Base-by-base conservation (phyloP, 805 yeast genomes). In the Scheffersomyces lignosus region DNA sequence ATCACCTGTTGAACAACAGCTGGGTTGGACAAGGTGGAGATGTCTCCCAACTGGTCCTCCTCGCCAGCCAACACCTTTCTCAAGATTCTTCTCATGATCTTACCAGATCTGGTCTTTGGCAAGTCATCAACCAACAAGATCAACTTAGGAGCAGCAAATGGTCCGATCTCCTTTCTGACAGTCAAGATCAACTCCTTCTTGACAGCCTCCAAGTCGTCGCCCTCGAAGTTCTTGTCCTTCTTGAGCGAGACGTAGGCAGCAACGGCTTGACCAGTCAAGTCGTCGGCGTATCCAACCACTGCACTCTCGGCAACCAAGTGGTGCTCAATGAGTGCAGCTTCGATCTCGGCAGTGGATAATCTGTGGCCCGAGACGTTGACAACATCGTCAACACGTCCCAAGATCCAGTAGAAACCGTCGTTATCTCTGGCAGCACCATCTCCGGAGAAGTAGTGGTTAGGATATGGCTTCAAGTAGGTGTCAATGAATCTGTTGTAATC, bases 91-190 rank as follows among this genome's bases (percentile, higher is more conserved):
- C 99, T 86, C 96, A 93, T 91, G 60, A 93, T 91, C 77, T 93
- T 93, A 52, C 99, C 99, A 8, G 96, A 88, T 71, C 99, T 81
- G 16, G 99, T 93, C 78, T 91, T 93, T 68, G 99, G 99, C 64
- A 93, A 78, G 60, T 93, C 98, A 43, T 80, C 83, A 38, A 91
- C 95, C 41, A 90, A 69, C 51, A 83, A 71, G 41, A 90, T 81
- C 34, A 81, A 71, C 66, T 90, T 90, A 58, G 99, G 99, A 39
- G 98, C 95, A 15, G 99, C 99, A 66, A 88, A 88, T 33, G 88
- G 88, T 30, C 96, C 96, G 62, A 89, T 89, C 56, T 84, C 88
- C 62, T 87, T 84, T 65, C 99, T 80, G 34, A 93, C 96, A 44
- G 88, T 87, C 66, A 89, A 70, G 40, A 89, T 77, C 47, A 95